Conservation (phyloP, 208 protist genomes). For the Naegleria lovaniensis region DNA sequence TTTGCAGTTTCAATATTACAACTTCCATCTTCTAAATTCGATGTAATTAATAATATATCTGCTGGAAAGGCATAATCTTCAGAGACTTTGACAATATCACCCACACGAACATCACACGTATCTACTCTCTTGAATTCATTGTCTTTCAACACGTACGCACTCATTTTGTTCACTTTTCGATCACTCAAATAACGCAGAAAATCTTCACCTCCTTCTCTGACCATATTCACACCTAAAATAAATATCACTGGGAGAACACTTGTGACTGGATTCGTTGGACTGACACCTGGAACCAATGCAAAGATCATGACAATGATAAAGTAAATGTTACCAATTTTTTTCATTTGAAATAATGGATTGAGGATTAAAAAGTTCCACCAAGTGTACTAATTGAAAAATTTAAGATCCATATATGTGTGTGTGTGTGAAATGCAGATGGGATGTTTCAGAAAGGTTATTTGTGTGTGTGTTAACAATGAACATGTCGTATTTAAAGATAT, state of each 20-base stretch:
- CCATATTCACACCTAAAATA: conserved; percentile 63
- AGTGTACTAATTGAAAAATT: conserved; percentile 48
- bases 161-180: conserved; percentile 44
- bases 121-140: conserved; percentile 39
- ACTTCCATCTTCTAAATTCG: conserved; percentile 60
- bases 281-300: conserved; percentile 73
- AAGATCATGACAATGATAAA: conserved; percentile 86
- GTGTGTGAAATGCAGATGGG: too few species aligned
- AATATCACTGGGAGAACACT: conserved; percentile 75
- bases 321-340: conserved; percentile 82
- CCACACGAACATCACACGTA: conserved; percentile 62
- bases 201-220: conserved; percentile 40
- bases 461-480: too few species aligned
- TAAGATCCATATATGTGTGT: too few species aligned
- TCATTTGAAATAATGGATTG: conserved; percentile 80
- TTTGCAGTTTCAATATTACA: conserved; percentile 77
- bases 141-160: conserved; percentile 50
- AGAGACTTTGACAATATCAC: conserved; percentile 64
- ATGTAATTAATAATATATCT: conserved; percentile 70
- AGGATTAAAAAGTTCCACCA: conserved; percentile 78
- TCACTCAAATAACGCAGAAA: conserved; percentile 47
- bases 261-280: conserved; percentile 76
- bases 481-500: too few species aligned
- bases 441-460: too few species aligned
- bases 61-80: conserved; percentile 63